Percentiles rank a stretch among this genome's conserved stretches.
Evolutionary conservation across 2,329 filamentous ascomycete species (phyloP).

Genomic region (Fusarium albosuccineum): DNA sequence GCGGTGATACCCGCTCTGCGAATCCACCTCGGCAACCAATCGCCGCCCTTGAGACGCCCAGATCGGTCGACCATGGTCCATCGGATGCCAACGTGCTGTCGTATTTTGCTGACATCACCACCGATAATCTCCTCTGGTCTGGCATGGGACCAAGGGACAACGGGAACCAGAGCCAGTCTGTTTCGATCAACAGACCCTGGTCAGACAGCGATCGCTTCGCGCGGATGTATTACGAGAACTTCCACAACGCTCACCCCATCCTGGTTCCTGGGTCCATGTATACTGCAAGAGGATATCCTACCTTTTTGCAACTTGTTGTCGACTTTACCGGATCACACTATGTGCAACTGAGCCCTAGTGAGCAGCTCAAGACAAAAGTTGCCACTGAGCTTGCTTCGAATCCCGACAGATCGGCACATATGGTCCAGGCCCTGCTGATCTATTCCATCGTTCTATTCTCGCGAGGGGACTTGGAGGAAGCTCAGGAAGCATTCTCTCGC

Average conservation of each 20-base stretch:
- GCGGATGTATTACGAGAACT: conserved; percentile 41
- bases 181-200: background rate
- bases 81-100: conserved; percentile 6
- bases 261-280: conserved; percentile 34
- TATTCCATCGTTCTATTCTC: conserved; percentile 28
- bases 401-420: conserved; percentile 16
- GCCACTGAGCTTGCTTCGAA: conserved; percentile 23
- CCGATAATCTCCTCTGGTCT: conserved; percentile 15
- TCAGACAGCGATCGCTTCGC: conserved; percentile 35
- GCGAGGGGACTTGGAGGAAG: conserved; percentile 11
- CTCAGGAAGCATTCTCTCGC: conserved; percentile 17
- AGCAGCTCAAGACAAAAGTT: conserved; percentile 19
- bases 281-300: conserved; percentile 22
- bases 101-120: background rate
- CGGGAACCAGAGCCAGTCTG: background rate
- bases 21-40: background rate
- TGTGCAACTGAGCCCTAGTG: conserved; percentile 12
- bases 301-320: conserved; percentile 31
- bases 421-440: conserved; percentile 32
- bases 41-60: background rate
- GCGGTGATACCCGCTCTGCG: background rate
- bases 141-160: background rate
- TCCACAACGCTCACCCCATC: conserved; percentile 39
- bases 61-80: background rate
- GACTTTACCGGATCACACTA: conserved; percentile 41